Base-by-base conservation (phyloP, 768 basidiomycete species). In the Lepiota venenata region DNA sequence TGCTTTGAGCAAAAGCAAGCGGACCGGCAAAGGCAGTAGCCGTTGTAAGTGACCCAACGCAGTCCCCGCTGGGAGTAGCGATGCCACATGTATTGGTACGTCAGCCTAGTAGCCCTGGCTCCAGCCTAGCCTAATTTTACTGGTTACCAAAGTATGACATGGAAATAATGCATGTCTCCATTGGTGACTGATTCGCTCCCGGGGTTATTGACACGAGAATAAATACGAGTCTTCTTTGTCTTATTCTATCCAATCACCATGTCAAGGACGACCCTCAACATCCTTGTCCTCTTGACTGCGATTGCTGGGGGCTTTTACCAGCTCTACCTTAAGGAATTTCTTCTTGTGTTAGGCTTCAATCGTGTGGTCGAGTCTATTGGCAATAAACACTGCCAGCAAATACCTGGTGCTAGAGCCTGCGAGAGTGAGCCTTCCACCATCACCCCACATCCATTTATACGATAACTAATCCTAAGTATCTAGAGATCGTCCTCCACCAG, bases 391-490 rank as follows among this genome's bases (percentile, higher is more conserved):
- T 88, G 87, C 66, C 73, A 61, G 20, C 67, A 63, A 0, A 69
- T 86, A 15, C 74, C 77, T 5, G 74, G 78, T n/a, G 66, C 87
- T 16, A 68, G 81, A 55, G 87, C 84, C 20, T 88, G 87, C 59
- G 86, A 88, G 70, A 87, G 87, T 85, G 60, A 21, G 77, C 65
- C 12, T 48, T n/a, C 22, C 43, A 42, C 44, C 12, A 38, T 29
- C 7, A 12, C 38, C 27, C 14, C 39, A 47, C 39, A 20, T 46
- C 25, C 48, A 21, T 38, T 15, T 29, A 32, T 37, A 9, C 29
- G 38, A 12, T 49, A 6, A 29, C 20, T n/a, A n/a, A 35, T 16
- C 29, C 27, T 54, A 14, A 40, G 49, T 20, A 44, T 6, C 25
- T 58, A 87, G 85, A 87, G 63, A 63, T 80, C 25, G 74, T 83